A percentile compares a stretch with the other conserved stretches of the same genome.
phyloP scores from a whole-genome alignment of 1,284 basidiomycete genomes.

The Moesziomyces antarcticus region DNA sequence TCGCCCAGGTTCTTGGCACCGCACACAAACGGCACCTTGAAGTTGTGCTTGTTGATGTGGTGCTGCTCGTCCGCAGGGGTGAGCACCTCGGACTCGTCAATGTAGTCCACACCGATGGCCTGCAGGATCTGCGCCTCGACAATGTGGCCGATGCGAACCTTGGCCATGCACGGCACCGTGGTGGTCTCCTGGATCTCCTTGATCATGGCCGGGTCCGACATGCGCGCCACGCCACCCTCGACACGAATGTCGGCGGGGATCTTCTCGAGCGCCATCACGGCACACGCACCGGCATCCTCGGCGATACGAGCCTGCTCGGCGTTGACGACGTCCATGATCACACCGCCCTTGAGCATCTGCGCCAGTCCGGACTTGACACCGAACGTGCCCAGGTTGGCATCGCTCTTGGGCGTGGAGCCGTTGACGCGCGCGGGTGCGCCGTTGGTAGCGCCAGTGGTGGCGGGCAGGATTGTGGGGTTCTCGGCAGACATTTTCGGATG shows the following conservation, averaged over 20 bases:
- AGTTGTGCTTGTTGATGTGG: constrained; percentile 74
- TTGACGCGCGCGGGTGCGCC: constrained; percentile 58
- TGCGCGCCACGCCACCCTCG: constrained; percentile 66
- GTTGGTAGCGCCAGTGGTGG: constrained; percentile 61
- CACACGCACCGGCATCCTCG: constrained; percentile 96
- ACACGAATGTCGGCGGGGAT: constrained; percentile 89
- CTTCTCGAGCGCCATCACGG: constrained; percentile 89
- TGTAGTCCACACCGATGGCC: constrained; percentile 94
- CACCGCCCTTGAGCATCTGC: constrained; percentile 70
- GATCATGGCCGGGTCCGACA: constrained; percentile 89
- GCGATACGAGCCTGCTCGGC: constrained; percentile 91
- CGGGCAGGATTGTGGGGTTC: constrained; percentile 66
- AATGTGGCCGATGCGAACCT: constrained; percentile 95
- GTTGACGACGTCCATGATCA: constrained; percentile 74
- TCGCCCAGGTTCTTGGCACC: constrained; percentile 77
- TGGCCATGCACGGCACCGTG: constrained; percentile 76
- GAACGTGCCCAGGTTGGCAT: constrained; percentile 79
- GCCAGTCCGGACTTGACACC: constrained; percentile 81
- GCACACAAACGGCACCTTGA: constrained; percentile 75
- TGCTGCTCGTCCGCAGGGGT: constrained; percentile 82
- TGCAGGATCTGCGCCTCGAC: constrained; percentile 83
- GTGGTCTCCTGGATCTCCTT: constrained; percentile 83
- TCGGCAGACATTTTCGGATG: constrained; percentile 62
- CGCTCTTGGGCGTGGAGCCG: constrained; percentile 74
- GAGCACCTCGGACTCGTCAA: constrained; percentile 92